Base-by-base conservation (phyloP, 331 rosid genomes). In the Prunus yedoensis region DNA sequence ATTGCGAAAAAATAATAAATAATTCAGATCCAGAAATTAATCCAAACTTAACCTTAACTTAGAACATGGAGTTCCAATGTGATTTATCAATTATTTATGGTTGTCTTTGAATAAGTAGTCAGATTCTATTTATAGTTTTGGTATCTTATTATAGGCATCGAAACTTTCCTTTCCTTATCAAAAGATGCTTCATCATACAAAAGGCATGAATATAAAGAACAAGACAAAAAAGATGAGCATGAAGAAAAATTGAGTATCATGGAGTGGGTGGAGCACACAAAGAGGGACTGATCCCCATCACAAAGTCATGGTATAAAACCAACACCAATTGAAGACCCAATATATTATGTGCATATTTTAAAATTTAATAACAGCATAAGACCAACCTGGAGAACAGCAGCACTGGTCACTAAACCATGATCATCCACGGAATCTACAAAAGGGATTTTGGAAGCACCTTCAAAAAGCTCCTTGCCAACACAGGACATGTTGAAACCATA, bases 401-500 rank as follows among this genome's bases (percentile, higher is more conserved):
- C 79, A 69, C 28, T 66, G 69, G 99, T 94, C 70, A 94, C 93
- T 80, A 94, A 77, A 84, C 91, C 90, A 76, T 88, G 85, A 74
- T 51, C 77, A 74, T 90, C 93, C 61, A 91, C 77, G 52, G 80
- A 69, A 75, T 94, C 98, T 25, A 91, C 95, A 17, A 94, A 90
- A 47, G 97, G 97, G 59, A 81, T 66, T 66, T 76, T 75, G 47
- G 96, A 90, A 67, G 99, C 96, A 69, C 85, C 92, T 23, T 69
- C 77, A 51, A 90, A 75, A 73, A 94, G 95, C 75, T 94, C 99
- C 75, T 90, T 87, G 53, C 99, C 99, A 50, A 94, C 83, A 79
- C 84, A 81, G 75, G 99, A 92, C 97, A 92, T 94, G 82, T 86
- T 81, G 83, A 94, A 88, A 74, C 91, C 91, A 74, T 72, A 84